Evolutionary conservation across 768 basidiomycete species (phyloP), one percentile per base, ranked within the genome.

Genomic region (Suillus occidentalis): DNA sequence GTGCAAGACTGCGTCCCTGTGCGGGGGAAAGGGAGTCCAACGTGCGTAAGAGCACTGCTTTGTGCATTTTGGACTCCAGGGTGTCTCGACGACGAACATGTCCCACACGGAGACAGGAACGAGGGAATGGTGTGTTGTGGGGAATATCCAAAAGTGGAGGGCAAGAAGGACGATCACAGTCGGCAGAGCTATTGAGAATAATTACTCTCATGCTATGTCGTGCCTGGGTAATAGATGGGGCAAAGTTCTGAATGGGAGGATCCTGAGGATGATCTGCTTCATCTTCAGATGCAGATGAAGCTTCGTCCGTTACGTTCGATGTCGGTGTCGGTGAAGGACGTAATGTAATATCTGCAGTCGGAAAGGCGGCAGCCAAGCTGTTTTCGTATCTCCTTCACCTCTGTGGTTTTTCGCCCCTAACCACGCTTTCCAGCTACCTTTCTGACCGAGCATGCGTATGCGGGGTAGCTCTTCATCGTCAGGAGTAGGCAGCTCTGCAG

Each of bases 391-490:
- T 65, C 69, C 73, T 65, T 80, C 70, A 67, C 67, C 66, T 71
- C 69, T 56, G 16, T 31, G 67, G 67, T 74, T 77, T 72, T 73
- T 83, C 66, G 76, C 74, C 55, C 79, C 80, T 63, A 89, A 73
- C 87, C 87, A 89, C 3, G 82, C 75, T 63, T 81, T 81, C 87
- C 87, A 90, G 36, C 80, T 79, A 70, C 80, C 83, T 68, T 80
- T 85, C 64, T 77, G 75, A 68, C 66, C 73, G n/a, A 71, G 70
- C 3, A 20, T 53, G 52, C 31, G 31, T 18, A 73, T 74, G 75
- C 70, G 73, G 67, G 74, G 66, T 72, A 72, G 66, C 73, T 71
- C 64, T 67, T 87, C 85, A 62, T 89, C 89, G 70, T 86, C 86
- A 53, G 88, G 87, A 8, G 88, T 89, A 63, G 82, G 86, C 43